Conservation (phyloP, 345 rosid species). For the rapeseed (Brassica napus) region DNA sequence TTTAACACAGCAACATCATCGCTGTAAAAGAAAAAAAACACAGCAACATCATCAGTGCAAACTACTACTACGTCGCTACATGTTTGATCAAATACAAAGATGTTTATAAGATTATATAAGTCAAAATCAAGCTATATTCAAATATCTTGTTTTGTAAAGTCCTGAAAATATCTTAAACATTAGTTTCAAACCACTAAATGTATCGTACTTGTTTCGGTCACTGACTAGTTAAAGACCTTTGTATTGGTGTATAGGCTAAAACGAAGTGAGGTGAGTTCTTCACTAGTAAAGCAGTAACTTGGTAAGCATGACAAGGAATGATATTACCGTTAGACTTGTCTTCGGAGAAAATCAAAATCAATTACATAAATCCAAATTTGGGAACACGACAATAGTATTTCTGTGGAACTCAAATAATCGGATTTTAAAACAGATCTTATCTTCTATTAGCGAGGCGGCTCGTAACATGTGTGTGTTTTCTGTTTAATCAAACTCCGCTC, state of each 20-base stretch:
- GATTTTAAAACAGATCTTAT: conserved; percentile 8
- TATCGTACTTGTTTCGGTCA: background rate
- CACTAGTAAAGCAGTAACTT: background rate
- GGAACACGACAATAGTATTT: conserved; percentile 23
- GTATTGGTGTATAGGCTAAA: conserved; percentile 1
- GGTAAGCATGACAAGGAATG: background rate
- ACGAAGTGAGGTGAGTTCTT: background rate
- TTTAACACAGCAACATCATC: background rate
- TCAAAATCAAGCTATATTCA: background rate
- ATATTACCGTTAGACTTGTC: background rate
- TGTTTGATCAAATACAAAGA: background rate
- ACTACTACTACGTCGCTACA: background rate
- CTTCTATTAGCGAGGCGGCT: conserved; percentile 21
- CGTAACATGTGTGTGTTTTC: conserved; percentile 5
- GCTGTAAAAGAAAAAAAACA: no score
- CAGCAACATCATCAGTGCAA: background rate
- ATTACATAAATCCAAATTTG: background rate
- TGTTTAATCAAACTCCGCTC: background rate
- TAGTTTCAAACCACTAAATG: background rate
- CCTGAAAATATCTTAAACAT: background rate
- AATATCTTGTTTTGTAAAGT: background rate
- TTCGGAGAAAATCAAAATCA: background rate
- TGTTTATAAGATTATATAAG: background rate
- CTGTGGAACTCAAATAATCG: conserved; percentile 9
- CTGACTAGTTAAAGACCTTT: background rate